Conservation (phyloP, 2,329 filamentous ascomycete genomes). For the Lasiodiplodia sp. region DNA sequence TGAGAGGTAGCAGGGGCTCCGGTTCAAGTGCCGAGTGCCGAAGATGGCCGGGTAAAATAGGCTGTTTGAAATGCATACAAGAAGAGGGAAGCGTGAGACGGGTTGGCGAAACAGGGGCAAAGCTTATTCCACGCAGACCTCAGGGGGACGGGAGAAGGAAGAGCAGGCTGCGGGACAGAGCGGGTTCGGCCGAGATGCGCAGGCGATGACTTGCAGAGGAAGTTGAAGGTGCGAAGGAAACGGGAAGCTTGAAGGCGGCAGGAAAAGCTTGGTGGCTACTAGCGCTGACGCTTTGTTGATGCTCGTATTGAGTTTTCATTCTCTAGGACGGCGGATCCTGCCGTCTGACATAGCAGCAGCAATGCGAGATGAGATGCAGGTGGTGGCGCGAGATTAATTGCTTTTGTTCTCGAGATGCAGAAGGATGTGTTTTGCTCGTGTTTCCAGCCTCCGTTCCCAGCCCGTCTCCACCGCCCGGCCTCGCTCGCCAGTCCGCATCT, state of each 20-base stretch:
- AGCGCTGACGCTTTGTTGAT: background rate
- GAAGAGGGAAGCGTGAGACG: background rate
- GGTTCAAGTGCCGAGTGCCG: background rate
- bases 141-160: background rate
- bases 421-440: conserved; percentile 1
- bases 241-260: background rate
- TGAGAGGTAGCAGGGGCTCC: background rate
- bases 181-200: background rate
- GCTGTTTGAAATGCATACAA: background rate
- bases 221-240: background rate
- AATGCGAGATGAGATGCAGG: conserved; percentile 8
- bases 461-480: background rate
- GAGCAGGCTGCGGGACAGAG: background rate
- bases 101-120: background rate
- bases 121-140: background rate
- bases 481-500: background rate
- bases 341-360: background rate
- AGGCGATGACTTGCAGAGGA: conserved; percentile 17
- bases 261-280: conserved; percentile 4
- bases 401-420: background rate
- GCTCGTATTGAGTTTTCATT: background rate
- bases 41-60: background rate
- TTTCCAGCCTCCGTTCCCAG: background rate
- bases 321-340: background rate
- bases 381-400: background rate